These are phyloP conservation scores for Closterium sp. DNA, from an alignment of 139 green algal species.

Conservation along the genomic window DNA sequence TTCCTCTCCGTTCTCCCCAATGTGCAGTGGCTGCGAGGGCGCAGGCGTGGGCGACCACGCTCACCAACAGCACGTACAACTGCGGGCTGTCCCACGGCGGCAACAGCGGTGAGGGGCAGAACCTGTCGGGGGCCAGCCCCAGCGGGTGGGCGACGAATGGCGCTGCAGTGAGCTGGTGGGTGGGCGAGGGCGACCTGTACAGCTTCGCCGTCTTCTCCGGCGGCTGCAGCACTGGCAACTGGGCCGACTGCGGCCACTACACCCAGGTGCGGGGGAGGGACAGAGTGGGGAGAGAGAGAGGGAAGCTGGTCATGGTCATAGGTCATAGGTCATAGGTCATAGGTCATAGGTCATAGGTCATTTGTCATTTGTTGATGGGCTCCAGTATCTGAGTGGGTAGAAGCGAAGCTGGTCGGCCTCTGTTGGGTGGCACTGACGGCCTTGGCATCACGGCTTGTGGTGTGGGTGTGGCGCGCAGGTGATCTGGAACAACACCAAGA, in stretches of 20 bases:
- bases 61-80: background rate
- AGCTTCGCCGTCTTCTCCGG: background rate
- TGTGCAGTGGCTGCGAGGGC: background rate
- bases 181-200: background rate
- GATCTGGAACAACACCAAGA: constrained; percentile 18
- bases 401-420: too few relatives aligned
- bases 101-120: background rate
- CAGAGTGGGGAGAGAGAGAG: background rate
- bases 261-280: background rate
- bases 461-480: too few relatives aligned
- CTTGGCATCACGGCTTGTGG: too few relatives aligned
- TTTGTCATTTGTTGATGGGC: too few relatives aligned
- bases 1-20: too few relatives aligned
- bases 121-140: background rate
- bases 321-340: too few relatives aligned
- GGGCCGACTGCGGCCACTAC: background rate
- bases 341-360: too few relatives aligned
- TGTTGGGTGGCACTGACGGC: too few relatives aligned
- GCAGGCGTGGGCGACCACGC: background rate
- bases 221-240: constrained; percentile 2
- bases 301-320: too few relatives aligned
- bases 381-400: too few relatives aligned
- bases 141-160: background rate
- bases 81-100: background rate
- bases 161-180: background rate